A percentile compares a stretch with the other conserved stretches of the same genome.
These are phyloP conservation scores for Dittrichia graveolens DNA, from an alignment of 129 eudicot genomes.

Conservation along the genomic window DNA sequence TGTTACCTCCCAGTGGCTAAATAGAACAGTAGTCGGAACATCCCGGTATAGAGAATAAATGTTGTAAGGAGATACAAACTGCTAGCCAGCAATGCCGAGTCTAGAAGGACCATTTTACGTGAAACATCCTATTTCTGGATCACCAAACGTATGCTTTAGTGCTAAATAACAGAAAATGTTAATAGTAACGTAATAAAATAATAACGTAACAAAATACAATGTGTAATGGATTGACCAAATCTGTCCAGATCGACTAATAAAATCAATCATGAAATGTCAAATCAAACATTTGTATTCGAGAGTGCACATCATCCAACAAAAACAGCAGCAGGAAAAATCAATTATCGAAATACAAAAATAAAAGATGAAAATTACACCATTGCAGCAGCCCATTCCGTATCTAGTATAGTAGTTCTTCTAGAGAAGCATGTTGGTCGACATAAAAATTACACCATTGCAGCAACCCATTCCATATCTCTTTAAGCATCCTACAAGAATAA, in stretches of 20 bases:
- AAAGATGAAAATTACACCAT: background rate
- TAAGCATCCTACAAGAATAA: too few species aligned
- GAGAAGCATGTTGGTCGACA: too few species aligned
- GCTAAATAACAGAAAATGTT: background rate
- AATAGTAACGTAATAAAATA: too few species aligned
- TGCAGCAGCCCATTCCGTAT: too few species aligned
- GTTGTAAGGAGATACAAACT: slow-evolving; percentile 56
- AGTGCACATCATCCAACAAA: too few species aligned
- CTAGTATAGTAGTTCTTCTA: too few species aligned
- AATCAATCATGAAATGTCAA: too few species aligned
- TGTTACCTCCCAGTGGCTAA: slow-evolving; percentile 56
- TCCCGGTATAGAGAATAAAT: slow-evolving; percentile 58
- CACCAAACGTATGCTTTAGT: slow-evolving; percentile 23
- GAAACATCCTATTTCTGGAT: slow-evolving; percentile 48
- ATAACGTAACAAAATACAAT: too few species aligned
- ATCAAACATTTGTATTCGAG: too few species aligned
- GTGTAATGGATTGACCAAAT: slow-evolving; percentile 34
- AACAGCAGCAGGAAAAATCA: slow-evolving; percentile 47
- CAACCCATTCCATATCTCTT: too few species aligned
- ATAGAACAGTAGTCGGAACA: slow-evolving; percentile 54
- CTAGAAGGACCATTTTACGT: slow-evolving; percentile 45
- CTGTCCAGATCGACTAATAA: slow-evolving; percentile 53
- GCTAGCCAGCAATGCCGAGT: slow-evolving; percentile 62
- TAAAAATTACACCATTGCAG: too few species aligned
- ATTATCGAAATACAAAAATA: slow-evolving; percentile 1